phyloP scores from a whole-genome alignment of 345 rosid genomes.

The Cochlearia excelsa region DNA sequence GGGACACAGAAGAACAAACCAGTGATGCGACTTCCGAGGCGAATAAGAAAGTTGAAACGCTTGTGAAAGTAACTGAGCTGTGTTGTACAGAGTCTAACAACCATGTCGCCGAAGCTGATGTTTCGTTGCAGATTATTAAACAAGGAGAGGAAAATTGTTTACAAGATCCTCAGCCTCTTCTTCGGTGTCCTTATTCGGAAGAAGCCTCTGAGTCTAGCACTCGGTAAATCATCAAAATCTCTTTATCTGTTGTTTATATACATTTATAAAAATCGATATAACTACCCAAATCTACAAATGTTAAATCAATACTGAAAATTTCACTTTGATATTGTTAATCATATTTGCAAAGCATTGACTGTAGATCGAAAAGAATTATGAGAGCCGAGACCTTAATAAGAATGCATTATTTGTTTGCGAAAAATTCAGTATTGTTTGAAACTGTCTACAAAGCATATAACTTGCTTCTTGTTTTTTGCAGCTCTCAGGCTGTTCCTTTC shows the following conservation, averaged over 20 bases:
- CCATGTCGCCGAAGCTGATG: conserved; percentile 41
- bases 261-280: no score
- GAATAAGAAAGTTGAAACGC: conserved; percentile 42
- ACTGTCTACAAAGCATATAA: conserved; percentile 5
- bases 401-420: background rate
- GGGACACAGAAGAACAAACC: conserved; percentile 32
- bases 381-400: conserved; percentile 1
- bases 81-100: conserved; percentile 39
- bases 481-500: conserved; percentile 72
- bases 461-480: conserved; percentile 35
- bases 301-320: background rate
- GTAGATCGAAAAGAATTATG: conserved; percentile 5
- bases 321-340: conserved; percentile 3
- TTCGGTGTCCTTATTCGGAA: conserved; percentile 57
- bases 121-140: conserved; percentile 39
- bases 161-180: conserved; percentile 58
- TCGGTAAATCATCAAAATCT: conserved; percentile 46
- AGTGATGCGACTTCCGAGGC: conserved; percentile 32
- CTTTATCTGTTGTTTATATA: conserved; percentile 6
- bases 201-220: conserved; percentile 80
- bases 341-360: background rate
- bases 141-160: conserved; percentile 52
- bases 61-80: conserved; percentile 33
- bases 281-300: background rate
- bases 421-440: no score